phyloP scores from a whole-genome alignment of 768 basidiomycete species.

The Clavulina sp. region DNA sequence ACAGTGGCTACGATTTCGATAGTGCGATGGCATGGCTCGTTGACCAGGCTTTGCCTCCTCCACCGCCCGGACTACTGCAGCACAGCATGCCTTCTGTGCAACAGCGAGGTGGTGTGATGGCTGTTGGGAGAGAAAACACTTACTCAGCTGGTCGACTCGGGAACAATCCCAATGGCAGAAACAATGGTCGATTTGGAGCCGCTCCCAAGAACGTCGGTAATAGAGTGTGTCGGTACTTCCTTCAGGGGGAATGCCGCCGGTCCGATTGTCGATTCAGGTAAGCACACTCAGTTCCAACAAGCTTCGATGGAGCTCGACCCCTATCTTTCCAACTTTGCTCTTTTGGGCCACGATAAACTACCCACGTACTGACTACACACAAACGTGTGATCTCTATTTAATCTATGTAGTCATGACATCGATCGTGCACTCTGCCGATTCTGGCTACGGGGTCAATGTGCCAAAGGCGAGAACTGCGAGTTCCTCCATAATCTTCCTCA shows the following conservation, averaged over 20 bases:
- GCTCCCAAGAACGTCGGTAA: constrained; percentile 18
- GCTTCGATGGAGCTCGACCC: too few relatives aligned
- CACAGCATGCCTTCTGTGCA: constrained; percentile 9
- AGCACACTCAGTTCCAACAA: constrained; percentile 17
- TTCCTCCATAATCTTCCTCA: constrained; percentile 85
- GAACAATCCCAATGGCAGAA: constrained; percentile 1
- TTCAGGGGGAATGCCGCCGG: constrained; percentile 87
- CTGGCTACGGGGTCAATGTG: constrained; percentile 94
- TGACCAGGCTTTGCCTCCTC: constrained; percentile 42
- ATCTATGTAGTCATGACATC: constrained; percentile 65
- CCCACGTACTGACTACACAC: neutral
- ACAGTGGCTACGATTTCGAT: constrained; percentile 89
- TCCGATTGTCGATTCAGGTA: constrained; percentile 98
- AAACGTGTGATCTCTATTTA: neutral
- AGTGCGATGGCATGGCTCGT: constrained; percentile 88
- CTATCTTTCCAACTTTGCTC: too few relatives aligned
- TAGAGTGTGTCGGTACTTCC: constrained; percentile 88
- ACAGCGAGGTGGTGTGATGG: constrained; percentile 38
- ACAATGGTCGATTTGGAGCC: constrained; percentile 1
- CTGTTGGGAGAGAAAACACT: constrained; percentile 39
- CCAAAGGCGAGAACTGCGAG: constrained; percentile 92
- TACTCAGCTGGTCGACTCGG: neutral
- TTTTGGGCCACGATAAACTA: neutral
- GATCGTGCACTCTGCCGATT: constrained; percentile 91
- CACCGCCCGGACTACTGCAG: constrained; percentile 20